A percentile compares a stretch with the other conserved stretches of the same genome.
phyloP scores from a whole-genome alignment of 257 asterid species.

The Solanum ahanhuiri region DNA sequence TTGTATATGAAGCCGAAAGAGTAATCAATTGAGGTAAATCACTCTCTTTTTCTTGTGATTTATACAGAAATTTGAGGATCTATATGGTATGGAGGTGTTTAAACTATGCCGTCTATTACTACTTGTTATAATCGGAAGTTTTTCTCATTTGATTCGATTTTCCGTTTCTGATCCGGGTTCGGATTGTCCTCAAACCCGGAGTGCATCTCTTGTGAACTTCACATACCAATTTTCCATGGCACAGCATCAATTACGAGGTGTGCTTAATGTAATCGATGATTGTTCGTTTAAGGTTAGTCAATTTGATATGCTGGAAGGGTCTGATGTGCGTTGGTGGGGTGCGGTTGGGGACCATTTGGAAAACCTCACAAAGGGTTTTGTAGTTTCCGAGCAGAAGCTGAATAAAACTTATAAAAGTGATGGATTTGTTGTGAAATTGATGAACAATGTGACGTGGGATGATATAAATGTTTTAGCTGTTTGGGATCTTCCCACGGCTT shows the following conservation, averaged over 20 bases:
- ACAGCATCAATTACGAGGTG: slow-evolving; percentile 96
- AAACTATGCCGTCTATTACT: not conserved
- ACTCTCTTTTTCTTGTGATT: not conserved
- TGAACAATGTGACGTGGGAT: slow-evolving; percentile 72
- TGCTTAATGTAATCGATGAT: slow-evolving; percentile 45
- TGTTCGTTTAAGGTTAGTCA: slow-evolving; percentile 73
- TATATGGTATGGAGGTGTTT: not conserved
- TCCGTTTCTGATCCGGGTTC: slow-evolving; percentile 45
- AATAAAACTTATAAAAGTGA: slow-evolving; percentile 64
- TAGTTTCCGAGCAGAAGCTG: slow-evolving; percentile 50
- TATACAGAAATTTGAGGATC: not conserved
- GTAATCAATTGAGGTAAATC: not conserved
- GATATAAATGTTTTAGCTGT: slow-evolving; percentile 53
- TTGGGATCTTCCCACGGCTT: slow-evolving; percentile 84
- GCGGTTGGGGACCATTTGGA: slow-evolving; percentile 57
- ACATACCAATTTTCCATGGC: slow-evolving; percentile 75
- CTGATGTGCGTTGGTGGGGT: slow-evolving; percentile 95
- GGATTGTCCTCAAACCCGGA: slow-evolving; percentile 37
- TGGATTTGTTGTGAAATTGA: slow-evolving; percentile 51
- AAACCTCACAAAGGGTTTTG: slow-evolving; percentile 68
- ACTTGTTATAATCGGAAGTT: not conserved
- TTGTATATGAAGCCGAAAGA: not conserved
- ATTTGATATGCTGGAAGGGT: slow-evolving; percentile 85
- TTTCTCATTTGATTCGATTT: slow-evolving; percentile 17
- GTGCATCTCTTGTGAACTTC: slow-evolving; percentile 51